phyloP scores from a whole-genome alignment of 169 alveolate species.

The Plasmodium gaboni region DNA sequence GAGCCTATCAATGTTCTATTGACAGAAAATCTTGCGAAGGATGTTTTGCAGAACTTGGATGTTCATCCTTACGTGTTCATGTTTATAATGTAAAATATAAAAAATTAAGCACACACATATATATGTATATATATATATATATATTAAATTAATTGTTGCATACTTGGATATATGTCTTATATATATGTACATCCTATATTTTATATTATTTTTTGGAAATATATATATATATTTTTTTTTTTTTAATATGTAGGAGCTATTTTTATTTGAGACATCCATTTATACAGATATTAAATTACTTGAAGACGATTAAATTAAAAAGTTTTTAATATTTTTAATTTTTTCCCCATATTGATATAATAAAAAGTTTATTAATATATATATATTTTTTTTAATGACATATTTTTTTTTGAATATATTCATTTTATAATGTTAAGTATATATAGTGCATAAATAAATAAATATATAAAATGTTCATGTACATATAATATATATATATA shows the following conservation, averaged over 20 bases:
- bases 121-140: too few species aligned
- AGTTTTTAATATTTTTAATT: neutral
- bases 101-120: neutral
- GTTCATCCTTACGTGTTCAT: constrained; percentile 66
- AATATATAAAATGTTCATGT: too few species aligned
- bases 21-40: constrained; percentile 56
- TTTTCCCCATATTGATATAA: too few species aligned
- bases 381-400: too few species aligned
- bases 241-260: constrained; percentile 27
- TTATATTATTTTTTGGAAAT: neutral
- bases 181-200: too few species aligned
- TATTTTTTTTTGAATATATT: too few species aligned
- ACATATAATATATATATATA: too few species aligned
- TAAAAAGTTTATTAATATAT: too few species aligned
- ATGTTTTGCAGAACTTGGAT: constrained; percentile 32
- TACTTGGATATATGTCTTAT: too few species aligned
- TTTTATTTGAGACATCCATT: constrained; percentile 70
- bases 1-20: constrained; percentile 65
- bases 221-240: neutral
- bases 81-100: constrained; percentile 44
- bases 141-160: too few species aligned
- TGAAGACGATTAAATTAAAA: constrained; percentile 15
- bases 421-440: too few species aligned
- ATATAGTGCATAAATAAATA: too few species aligned
- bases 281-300: constrained; percentile 39